These are phyloP conservation scores for Citrus reticulata DNA, from an alignment of 345 rosid species.

Conservation along the genomic window DNA sequence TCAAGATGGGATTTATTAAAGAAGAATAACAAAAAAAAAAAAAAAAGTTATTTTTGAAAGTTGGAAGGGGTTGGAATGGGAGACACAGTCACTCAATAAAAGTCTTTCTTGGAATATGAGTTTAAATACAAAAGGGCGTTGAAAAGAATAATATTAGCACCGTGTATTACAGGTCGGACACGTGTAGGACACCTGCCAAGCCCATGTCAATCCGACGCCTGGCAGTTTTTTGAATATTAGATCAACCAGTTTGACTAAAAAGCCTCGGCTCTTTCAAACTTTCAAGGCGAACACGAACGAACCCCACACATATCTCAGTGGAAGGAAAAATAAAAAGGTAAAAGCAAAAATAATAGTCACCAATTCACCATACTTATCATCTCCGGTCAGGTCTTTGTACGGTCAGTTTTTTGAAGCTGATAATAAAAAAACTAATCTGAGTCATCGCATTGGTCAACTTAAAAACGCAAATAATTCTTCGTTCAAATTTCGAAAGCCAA, in stretches of 20 bases:
- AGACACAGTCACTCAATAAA: too few relatives aligned
- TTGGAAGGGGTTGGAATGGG: too few relatives aligned
- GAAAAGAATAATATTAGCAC: too few relatives aligned
- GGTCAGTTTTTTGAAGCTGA: too few relatives aligned
- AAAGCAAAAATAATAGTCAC: background rate
- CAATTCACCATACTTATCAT: too few relatives aligned
- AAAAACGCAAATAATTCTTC: background rate
- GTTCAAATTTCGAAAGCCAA: slow-evolving; percentile 9
- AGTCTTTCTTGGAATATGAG: too few relatives aligned
- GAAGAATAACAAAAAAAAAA: too few relatives aligned
- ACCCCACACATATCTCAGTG: background rate
- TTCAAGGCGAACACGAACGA: background rate
- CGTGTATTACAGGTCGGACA: background rate
- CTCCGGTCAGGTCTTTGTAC: too few relatives aligned
- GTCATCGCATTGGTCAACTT: background rate
- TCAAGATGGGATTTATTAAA: too few relatives aligned
- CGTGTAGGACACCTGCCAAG: background rate
- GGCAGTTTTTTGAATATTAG: background rate
- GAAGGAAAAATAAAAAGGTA: background rate
- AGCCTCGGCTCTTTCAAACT: background rate
- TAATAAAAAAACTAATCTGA: too few relatives aligned
- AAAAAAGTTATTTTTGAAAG: too few relatives aligned
- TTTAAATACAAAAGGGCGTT: too few relatives aligned
- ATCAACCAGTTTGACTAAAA: background rate
- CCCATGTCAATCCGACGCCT: background rate